Conservation (phyloP, 176 grass and related monocot species). For the Tuctoria greenei region DNA sequence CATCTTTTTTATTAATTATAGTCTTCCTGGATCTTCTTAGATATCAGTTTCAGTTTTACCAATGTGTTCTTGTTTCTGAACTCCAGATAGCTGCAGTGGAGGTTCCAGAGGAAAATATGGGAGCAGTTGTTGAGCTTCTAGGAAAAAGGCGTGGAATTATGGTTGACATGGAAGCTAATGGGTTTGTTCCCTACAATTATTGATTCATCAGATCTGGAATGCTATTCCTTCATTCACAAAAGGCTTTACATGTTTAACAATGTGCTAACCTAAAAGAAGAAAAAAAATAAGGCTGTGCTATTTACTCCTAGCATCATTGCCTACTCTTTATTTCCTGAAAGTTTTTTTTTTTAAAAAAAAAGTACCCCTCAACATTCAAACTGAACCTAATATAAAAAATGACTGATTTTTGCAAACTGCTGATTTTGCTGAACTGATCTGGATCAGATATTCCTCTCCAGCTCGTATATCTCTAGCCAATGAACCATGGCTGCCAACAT, state of each 20-base stretch:
- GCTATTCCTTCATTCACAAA: background rate
- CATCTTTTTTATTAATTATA: constrained; percentile 9
- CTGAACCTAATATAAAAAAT: no score
- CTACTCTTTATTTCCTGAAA: no score
- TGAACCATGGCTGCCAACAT: background rate
- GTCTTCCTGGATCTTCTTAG: constrained; percentile 35
- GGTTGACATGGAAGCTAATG: constrained; percentile 87
- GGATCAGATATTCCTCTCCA: background rate
- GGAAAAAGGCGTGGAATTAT: constrained; percentile 92
- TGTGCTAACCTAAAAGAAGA: no score
- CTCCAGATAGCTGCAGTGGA: constrained; percentile 92
- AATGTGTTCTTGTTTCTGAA: constrained; percentile 37
- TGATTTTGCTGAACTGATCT: no score
- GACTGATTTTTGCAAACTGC: no score
- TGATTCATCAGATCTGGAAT: constrained; percentile 1
- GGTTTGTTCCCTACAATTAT: constrained; percentile 43
- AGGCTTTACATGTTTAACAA: no score
- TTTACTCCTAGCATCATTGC: no score
- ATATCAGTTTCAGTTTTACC: background rate
- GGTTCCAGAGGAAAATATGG: constrained; percentile 87
- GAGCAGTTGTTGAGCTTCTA: constrained; percentile 88
- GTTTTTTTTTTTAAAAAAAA: no score
- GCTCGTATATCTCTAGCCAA: background rate
- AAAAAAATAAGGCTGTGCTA: no score
- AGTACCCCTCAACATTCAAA: no score